Evolutionary conservation across 805 yeast species (phyloP).

Genomic region (Metschnikowia picachoensis): DNA sequence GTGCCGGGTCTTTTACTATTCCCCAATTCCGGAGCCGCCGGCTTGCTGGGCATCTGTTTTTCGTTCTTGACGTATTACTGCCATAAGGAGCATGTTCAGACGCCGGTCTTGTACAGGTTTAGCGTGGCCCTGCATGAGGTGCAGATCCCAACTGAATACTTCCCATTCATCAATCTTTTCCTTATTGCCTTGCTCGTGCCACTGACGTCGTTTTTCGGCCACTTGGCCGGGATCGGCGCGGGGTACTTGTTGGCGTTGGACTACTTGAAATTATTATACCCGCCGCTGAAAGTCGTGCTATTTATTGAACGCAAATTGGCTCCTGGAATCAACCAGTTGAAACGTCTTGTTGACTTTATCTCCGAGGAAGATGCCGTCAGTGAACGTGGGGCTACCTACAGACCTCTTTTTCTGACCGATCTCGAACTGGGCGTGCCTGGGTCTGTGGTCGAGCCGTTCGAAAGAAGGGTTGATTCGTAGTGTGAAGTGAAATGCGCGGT

Average conservation of each 20-base stretch:
- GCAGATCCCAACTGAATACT: constrained; percentile 53
- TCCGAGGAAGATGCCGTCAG: constrained; percentile 58
- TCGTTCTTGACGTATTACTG: constrained; percentile 61
- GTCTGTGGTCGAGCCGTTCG: constrained; percentile 12
- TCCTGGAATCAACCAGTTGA: constrained; percentile 49
- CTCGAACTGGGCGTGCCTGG: constrained; percentile 17
- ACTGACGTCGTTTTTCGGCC: constrained; percentile 69
- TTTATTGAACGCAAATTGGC: constrained; percentile 59
- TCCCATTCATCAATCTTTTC: constrained; percentile 53
- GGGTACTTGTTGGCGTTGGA: constrained; percentile 66
- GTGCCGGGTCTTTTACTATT: constrained; percentile 46
- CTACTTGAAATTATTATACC: constrained; percentile 53
- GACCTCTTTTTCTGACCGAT: constrained; percentile 26
- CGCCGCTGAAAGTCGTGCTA: constrained; percentile 61
- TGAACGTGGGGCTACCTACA: constrained; percentile 34
- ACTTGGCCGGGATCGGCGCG: constrained; percentile 58
- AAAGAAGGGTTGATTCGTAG: constrained; percentile 15
- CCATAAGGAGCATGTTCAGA: constrained; percentile 36
- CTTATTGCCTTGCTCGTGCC: constrained; percentile 54
- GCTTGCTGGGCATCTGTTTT: constrained; percentile 74
- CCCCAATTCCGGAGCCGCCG: constrained; percentile 54
- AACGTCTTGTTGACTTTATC: constrained; percentile 51
- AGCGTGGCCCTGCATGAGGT: constrained; percentile 32
- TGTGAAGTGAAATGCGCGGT: background rate
- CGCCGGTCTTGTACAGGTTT: constrained; percentile 38